Base-by-base conservation (phyloP, 805 yeast species). In the Zygotorulaspora florentina region DNA sequence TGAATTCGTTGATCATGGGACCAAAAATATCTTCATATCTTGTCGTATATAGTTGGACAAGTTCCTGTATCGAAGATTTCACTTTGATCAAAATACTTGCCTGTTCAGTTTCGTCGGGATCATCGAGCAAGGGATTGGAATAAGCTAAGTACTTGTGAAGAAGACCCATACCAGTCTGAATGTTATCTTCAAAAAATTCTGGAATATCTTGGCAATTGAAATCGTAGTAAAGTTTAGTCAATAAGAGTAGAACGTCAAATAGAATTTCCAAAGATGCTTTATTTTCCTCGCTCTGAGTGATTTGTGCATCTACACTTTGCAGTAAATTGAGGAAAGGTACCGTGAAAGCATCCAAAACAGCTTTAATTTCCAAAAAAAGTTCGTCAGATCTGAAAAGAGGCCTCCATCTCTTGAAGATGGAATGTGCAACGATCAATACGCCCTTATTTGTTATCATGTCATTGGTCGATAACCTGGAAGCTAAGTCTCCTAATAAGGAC, bases 161-260 rank as follows among this genome's bases (percentile, higher is more conserved):
- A 25, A 90, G 77, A 4, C 73, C 73, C 93, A 95, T 87, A 43
- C 95, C 89, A 13, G 68, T 70, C 34, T 74, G 70, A 65, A 93
- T 69, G 63, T 93, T 78, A 67, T 93, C 98, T 68, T 95, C 99
- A 63, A 93, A 93, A 62, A 91, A 93, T 67, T 90, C 99, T 1
- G 99, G 99, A 43, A 93, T 84, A 67, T 93, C 99, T 69, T 95
- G 99, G 67, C 97, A 91, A 65, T 93, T 93, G 59, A 93, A 79
- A 64, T 93, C 99, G 62, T 81, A 88, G 67, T 87, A 95, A 30
- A 95, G 79, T 62, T 93, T 91, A 29, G 85, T 67, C 43, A 90
- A 72, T 17, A 89, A 67, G 41, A 84, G 69, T 55, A 90, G 66
- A 46, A 85, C 86, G 27, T 85, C 91, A 55, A 88, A 77, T 37